Percentiles rank a stretch among this genome's conserved stretches.
These are phyloP conservation scores for Thelephora ganbajun DNA, from an alignment of 768 basidiomycete genomes.

Conservation along the genomic window DNA sequence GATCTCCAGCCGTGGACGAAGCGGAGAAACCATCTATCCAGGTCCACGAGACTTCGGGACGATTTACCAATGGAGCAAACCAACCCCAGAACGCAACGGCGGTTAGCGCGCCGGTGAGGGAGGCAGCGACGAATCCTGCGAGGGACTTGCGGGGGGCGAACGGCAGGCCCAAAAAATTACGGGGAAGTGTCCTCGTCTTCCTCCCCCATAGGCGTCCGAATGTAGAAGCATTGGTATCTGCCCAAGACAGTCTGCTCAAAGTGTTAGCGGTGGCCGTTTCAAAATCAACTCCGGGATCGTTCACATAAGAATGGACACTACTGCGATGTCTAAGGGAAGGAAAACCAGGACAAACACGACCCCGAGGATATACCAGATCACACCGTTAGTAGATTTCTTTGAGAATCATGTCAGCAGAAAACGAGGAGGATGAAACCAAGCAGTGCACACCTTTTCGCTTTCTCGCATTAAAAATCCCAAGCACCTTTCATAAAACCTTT, in stretches of 20 bases:
- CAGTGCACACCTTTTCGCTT: constrained; percentile 50
- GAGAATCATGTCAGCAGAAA: not conserved
- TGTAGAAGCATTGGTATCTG: constrained; percentile 88
- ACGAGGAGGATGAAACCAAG: not conserved
- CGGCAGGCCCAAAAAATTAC: constrained; percentile 36
- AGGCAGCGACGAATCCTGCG: constrained; percentile 73
- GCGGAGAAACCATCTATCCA: constrained; percentile 38
- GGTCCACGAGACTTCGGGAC: constrained; percentile 34
- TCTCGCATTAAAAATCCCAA: constrained; percentile 86
- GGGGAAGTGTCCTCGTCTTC: constrained; percentile 49
- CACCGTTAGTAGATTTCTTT: constrained; percentile 67
- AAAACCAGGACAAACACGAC: constrained; percentile 61
- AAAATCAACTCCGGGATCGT: constrained; percentile 16
- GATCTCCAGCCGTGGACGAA: constrained; percentile 9
- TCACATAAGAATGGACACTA: constrained; percentile 82
- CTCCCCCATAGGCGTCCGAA: constrained; percentile 75
- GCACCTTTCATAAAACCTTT: constrained; percentile 49
- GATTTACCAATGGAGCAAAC: constrained; percentile 32
- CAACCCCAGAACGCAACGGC: constrained; percentile 60
- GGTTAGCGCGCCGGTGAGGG: constrained; percentile 54
- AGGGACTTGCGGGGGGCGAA: constrained; percentile 74
- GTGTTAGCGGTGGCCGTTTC: constrained; percentile 3
- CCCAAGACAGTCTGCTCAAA: constrained; percentile 72
- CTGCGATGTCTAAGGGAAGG: constrained; percentile 78
- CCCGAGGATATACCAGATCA: constrained; percentile 85